A percentile compares a stretch with the other conserved stretches of the same genome.
Evolutionary conservation across 1,284 basidiomycete species (phyloP).

Genomic region (Leccinum ponderosum): DNA sequence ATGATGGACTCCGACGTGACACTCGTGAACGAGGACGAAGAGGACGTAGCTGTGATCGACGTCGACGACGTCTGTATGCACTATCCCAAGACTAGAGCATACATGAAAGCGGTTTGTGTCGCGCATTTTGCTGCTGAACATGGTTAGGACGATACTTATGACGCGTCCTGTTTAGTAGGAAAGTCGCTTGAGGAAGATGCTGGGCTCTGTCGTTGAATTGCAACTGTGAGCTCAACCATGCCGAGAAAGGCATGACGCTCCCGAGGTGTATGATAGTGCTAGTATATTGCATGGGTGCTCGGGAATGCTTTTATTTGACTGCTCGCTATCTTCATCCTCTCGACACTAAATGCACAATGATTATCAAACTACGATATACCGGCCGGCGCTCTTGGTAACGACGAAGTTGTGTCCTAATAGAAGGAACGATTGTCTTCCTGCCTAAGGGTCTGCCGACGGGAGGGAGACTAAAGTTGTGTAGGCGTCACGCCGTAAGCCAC

Average conservation of each 20-base stretch:
- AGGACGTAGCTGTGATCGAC: slow-evolving; percentile 15
- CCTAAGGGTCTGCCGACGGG: too few species aligned
- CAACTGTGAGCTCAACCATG: background rate
- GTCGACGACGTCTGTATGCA: slow-evolving; percentile 17
- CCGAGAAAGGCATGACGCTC: too few species aligned
- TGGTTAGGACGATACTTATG: background rate
- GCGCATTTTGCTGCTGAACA: background rate
- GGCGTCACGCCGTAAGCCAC: background rate
- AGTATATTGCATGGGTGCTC: background rate
- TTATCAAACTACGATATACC: background rate
- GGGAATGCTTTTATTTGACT: background rate
- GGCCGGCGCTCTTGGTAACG: background rate
- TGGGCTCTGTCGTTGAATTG: slow-evolving; percentile 19
- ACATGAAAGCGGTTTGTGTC: slow-evolving; percentile 28
- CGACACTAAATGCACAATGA: background rate
- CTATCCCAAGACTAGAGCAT: slow-evolving; percentile 18
- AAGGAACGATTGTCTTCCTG: too few species aligned
- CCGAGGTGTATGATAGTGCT: background rate
- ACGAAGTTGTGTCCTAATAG: background rate
- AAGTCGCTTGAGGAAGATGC: slow-evolving; percentile 9
- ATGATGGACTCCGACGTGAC: slow-evolving; percentile 31
- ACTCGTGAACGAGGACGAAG: slow-evolving; percentile 29
- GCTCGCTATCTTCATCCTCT: background rate
- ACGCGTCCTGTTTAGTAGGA: slow-evolving; percentile 12
- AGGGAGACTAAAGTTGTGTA: background rate